Evolutionary conservation across 2,329 filamentous ascomycete species (phyloP).

Genomic region (Fusarium agapanthi): DNA sequence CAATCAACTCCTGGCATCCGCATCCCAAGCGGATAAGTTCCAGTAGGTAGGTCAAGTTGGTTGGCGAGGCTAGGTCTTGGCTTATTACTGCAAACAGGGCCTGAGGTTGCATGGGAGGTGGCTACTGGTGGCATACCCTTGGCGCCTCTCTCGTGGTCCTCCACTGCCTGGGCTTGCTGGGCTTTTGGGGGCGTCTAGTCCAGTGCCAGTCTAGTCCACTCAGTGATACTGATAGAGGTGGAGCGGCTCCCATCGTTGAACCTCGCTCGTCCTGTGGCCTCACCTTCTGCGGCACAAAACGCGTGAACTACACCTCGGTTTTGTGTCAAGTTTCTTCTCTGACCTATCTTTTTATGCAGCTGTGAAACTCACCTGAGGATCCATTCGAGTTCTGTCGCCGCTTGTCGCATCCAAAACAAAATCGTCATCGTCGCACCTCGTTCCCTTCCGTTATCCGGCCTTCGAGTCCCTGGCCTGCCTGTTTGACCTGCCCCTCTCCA

Average conservation of each 20-base stretch:
- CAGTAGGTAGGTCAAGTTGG: background rate
- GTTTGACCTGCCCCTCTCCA: conserved; percentile 12
- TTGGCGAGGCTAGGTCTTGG: conserved; percentile 36
- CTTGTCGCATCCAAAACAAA: conserved; percentile 16
- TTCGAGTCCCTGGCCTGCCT: conserved; percentile 1
- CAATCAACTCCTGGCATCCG: conserved; percentile 9
- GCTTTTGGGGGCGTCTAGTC: conserved; percentile 22
- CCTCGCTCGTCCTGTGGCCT: conserved; percentile 40
- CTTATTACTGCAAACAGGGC: conserved; percentile 33
- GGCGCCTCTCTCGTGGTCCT: conserved; percentile 28
- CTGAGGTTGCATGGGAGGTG: conserved; percentile 32
- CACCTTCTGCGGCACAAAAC: conserved; percentile 46
- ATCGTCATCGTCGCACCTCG: conserved; percentile 27
- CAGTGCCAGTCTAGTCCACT: conserved; percentile 26
- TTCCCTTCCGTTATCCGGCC: conserved; percentile 28
- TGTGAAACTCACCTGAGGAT: conserved; percentile 38
- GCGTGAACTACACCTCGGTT: conserved; percentile 42
- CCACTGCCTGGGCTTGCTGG: background rate
- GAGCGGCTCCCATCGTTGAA: conserved; percentile 38
- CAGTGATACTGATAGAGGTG: conserved; percentile 25
- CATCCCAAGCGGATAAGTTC: conserved; percentile 1
- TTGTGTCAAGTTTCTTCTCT: conserved; percentile 43
- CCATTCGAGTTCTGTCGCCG: conserved; percentile 31
- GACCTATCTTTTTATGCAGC: conserved; percentile 41
- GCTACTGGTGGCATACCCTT: conserved; percentile 37